Base-by-base conservation (phyloP, 192 early-diverging fungal species). In the Backusella tuberculispora region DNA sequence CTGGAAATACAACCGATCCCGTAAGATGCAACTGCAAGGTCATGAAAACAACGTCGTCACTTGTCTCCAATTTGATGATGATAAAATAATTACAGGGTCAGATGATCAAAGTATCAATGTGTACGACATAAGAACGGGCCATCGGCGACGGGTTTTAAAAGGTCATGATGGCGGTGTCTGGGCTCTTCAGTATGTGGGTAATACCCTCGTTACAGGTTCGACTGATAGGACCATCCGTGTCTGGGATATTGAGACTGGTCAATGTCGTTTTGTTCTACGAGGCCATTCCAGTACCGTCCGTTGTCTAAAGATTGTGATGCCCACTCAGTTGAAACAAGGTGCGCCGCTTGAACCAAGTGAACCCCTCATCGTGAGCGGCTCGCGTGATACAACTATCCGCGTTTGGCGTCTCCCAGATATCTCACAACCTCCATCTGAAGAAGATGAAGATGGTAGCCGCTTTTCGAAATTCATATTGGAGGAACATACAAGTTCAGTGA, bases 151-250 rank as follows among this genome's bases (percentile, higher is more conserved):
- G 74, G 86, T 86, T 50, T 84, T 99, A 38, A 86, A 83, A 41
- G 97, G 97, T 17, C 93, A 96, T 69, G 94, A 97, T 41, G 97
- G 97, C 42, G 98, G 98, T 71, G 96, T 99, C 19, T 99, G 98
- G 98, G 96, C 97, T 6, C 81, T 99, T 53, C 93, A 97, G 67
- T 96, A 97, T 67, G 90, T 92, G 42, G 92, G 93, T 43, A 87
- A 92, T 63, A 94, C 93, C 0, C 87, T 99, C 8, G 95, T 99
- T n/a, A 94, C 93, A 63, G 98, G 98, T 37, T 96, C 95, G 24
- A 99, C 97, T 1, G 98, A 99, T 78, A 85, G 98, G n/a, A 95
- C 95, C 1, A 95, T 99, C 44, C 88, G 98, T 3, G 93, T 99
- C 3, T 99, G 98, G 98, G 95, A 99, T 75, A 92, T 98, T 84